Percentiles rank a stretch among this genome's conserved stretches.
Evolutionary conservation across 2,329 filamentous ascomycete species (phyloP).

Genomic region (Aspergillus brunneoviolaceus): DNA sequence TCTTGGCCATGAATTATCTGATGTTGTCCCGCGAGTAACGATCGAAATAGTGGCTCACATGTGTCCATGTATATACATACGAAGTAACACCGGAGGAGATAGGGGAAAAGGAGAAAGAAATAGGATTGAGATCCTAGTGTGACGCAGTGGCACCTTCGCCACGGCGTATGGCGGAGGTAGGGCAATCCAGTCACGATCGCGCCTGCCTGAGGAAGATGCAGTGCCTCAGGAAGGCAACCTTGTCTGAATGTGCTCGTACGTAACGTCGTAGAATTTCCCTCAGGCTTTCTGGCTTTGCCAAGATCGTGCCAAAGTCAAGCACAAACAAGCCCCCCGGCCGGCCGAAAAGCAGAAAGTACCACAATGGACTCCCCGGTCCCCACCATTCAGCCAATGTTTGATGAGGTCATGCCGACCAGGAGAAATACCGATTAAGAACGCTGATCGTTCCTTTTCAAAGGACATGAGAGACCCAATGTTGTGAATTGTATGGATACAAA

Average conservation of each 20-base stretch:
- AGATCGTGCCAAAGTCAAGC: slow-evolving; percentile 5
- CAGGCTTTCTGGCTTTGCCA: neutral
- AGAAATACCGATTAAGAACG: neutral
- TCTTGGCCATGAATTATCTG: neutral
- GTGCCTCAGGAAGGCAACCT: neutral
- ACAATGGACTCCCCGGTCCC: neutral
- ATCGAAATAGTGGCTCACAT: neutral
- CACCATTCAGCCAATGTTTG: neutral
- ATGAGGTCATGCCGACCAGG: slow-evolving; percentile 4
- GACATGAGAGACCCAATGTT: neutral
- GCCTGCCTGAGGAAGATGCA: neutral
- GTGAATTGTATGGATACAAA: neutral
- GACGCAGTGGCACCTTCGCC: slow-evolving; percentile 2
- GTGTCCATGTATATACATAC: no score
- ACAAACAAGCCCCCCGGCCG: neutral
- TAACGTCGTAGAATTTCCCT: no score
- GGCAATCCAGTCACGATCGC: neutral
- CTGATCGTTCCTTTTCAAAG: neutral
- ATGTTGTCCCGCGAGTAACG: neutral
- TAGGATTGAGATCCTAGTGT: neutral
- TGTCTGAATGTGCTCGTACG: neutral
- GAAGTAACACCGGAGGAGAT: neutral
- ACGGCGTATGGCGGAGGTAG: neutral
- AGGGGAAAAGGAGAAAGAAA: neutral
- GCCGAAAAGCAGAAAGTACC: neutral